Conservation (phyloP, 1,139 yeast genomes). For the Suhomyces maxii region DNA sequence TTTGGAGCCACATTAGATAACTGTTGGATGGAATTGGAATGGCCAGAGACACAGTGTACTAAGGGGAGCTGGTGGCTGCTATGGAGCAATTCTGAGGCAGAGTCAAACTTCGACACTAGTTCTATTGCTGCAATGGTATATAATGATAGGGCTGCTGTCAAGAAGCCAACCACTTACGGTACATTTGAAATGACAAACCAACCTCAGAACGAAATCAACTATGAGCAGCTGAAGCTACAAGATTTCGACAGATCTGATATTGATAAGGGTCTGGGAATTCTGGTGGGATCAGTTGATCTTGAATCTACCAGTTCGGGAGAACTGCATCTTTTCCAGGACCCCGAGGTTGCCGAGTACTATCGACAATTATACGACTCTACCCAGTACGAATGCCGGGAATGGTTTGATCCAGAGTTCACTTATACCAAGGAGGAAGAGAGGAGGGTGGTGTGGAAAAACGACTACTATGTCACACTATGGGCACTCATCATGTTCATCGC, state of each 20-base stretch:
- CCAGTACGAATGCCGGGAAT: slow-evolving; percentile 44
- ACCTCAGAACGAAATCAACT: neutral
- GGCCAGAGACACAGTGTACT: slow-evolving; percentile 2
- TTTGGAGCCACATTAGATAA: slow-evolving; percentile 8
- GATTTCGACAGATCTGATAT: neutral
- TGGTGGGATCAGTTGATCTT: slow-evolving; percentile 1
- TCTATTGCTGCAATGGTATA: neutral
- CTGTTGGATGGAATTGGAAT: neutral
- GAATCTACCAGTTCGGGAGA: slow-evolving; percentile 4
- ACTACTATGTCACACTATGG: slow-evolving; percentile 44
- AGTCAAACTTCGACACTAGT: too few relatives aligned
- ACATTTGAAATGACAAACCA: neutral
- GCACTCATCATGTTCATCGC: slow-evolving; percentile 54
- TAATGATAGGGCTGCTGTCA: neutral
- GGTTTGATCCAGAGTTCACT: slow-evolving; percentile 45
- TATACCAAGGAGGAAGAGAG: slow-evolving; percentile 49
- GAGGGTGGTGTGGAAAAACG: slow-evolving; percentile 41
- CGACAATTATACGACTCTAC: slow-evolving; percentile 38
- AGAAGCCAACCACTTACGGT: neutral
- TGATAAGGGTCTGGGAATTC: neutral
- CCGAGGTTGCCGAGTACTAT: slow-evolving; percentile 43
- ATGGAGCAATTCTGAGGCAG: slow-evolving; percentile 28
- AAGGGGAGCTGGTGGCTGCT: slow-evolving; percentile 40
- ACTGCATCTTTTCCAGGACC: slow-evolving; percentile 27
- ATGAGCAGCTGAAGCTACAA: neutral